Evolutionary conservation across 306 rosid genomes (phyloP).

Genomic region (Cucurbita ficifolia): DNA sequence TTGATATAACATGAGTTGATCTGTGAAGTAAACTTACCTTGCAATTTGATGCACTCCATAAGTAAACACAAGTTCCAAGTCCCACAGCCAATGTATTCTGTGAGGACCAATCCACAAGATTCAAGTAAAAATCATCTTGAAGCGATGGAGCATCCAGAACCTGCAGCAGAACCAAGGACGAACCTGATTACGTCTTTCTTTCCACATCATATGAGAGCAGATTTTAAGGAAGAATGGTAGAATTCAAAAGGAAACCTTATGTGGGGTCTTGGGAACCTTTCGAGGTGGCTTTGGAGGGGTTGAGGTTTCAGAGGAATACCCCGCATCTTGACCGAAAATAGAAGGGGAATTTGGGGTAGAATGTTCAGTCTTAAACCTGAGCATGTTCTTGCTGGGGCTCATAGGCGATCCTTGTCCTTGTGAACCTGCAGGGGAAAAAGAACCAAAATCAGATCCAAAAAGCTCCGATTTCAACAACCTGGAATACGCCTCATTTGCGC

Average conservation of each 20-base stretch:
- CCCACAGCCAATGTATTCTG: conserved; percentile 94
- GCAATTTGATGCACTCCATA: conserved; percentile 95
- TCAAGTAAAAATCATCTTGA: conserved; percentile 96
- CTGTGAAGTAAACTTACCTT: conserved; percentile 21
- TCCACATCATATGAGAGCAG: neutral
- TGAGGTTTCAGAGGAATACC: conserved; percentile 33
- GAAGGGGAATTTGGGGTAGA: conserved; percentile 76
- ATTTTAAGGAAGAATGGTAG: neutral
- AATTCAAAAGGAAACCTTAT: conserved; percentile 32
- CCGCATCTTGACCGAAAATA: conserved; percentile 33
- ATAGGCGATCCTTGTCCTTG: conserved; percentile 23
- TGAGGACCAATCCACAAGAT: conserved; percentile 98
- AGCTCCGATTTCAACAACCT: conserved; percentile 69
- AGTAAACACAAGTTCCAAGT: conserved; percentile 81
- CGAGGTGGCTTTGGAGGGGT: conserved; percentile 96
- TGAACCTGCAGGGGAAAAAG: conserved; percentile 57
- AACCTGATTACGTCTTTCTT: neutral
- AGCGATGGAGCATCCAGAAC: conserved; percentile 98
- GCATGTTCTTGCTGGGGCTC: conserved; percentile 88
- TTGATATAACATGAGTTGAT: neutral
- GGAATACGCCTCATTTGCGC: conserved; percentile 64
- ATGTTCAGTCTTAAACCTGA: conserved; percentile 68
- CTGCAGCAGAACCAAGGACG: conserved; percentile 25
- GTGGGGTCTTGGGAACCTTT: conserved; percentile 94
- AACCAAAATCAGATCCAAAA: conserved; percentile 83